Conservation (phyloP, 1,139 yeast species). For the Saccharomyces hybrid region DNA sequence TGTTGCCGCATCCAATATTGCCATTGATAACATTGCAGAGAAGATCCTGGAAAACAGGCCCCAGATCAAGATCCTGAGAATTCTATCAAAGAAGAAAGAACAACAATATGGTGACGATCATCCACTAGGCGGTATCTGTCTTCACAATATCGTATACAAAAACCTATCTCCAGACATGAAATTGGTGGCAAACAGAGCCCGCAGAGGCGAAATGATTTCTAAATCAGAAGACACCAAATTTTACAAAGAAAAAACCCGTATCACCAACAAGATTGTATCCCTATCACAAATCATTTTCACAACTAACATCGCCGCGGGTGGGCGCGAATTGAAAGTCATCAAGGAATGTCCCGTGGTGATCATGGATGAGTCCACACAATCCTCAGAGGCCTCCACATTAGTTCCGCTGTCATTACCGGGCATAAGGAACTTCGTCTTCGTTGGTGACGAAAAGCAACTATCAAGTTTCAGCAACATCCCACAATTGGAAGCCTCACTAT, state of each 20-base stretch:
- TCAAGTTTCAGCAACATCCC: slow-evolving; percentile 60
- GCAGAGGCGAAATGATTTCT: slow-evolving; percentile 36
- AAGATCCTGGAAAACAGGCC: slow-evolving; percentile 46
- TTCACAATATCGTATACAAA: slow-evolving; percentile 52
- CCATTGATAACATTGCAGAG: slow-evolving; percentile 71
- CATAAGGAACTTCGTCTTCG: slow-evolving; percentile 58
- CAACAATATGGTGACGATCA: slow-evolving; percentile 49
- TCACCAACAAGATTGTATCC: slow-evolving; percentile 44
- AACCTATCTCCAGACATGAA: slow-evolving; percentile 41
- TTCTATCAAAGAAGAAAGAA: slow-evolving; percentile 55
- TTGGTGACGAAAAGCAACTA: slow-evolving; percentile 62
- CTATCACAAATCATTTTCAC: slow-evolving; percentile 66
- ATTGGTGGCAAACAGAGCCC: slow-evolving; percentile 39
- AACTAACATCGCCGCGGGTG: slow-evolving; percentile 66
- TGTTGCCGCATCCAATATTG: slow-evolving; percentile 70
- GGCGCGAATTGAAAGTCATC: slow-evolving; percentile 49
- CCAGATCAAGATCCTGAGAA: slow-evolving; percentile 43
- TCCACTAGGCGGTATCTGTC: slow-evolving; percentile 49
- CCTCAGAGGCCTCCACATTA: slow-evolving; percentile 61
- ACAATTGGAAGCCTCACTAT: slow-evolving; percentile 48
- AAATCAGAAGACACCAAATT: slow-evolving; percentile 44
- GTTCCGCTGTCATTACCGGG: slow-evolving; percentile 66
- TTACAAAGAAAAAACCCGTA: slow-evolving; percentile 37
- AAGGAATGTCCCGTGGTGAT: slow-evolving; percentile 57
- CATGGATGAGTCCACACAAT: slow-evolving; percentile 66